phyloP scores from a whole-genome alignment of 768 basidiomycete genomes.

The Guyanaporus albipodus region DNA sequence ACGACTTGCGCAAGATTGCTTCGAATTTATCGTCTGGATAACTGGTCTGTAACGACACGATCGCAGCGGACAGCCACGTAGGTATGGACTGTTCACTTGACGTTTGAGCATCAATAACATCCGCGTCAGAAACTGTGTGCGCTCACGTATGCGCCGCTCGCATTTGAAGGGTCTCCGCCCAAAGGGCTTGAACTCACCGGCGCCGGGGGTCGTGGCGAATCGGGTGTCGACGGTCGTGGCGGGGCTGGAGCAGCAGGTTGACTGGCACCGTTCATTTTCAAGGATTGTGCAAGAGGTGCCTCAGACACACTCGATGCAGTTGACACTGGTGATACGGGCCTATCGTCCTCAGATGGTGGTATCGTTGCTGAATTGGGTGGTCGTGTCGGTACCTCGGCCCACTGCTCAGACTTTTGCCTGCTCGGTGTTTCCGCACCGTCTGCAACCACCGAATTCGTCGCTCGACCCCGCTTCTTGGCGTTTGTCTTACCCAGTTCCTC shows the following conservation, averaged over 20 bases:
- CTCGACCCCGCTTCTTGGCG: slow-evolving; percentile 47
- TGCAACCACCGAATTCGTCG: slow-evolving; percentile 19
- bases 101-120: slow-evolving; percentile 32
- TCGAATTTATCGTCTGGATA: slow-evolving; percentile 85
- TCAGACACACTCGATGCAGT: slow-evolving; percentile 72
- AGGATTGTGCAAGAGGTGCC: slow-evolving; percentile 61
- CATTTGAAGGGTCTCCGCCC: slow-evolving; percentile 9
- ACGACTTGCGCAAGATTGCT: slow-evolving; percentile 59
- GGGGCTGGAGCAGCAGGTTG: slow-evolving; percentile 18
- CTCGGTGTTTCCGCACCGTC: slow-evolving; percentile 55
- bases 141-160: slow-evolving; percentile 28
- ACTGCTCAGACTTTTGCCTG: slow-evolving; percentile 36
- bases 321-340: slow-evolving; percentile 68
- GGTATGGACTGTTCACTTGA: slow-evolving; percentile 46
- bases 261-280: slow-evolving; percentile 52
- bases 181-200: slow-evolving; percentile 19
- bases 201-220: slow-evolving; percentile 17
- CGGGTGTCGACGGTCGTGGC: slow-evolving; percentile 23
- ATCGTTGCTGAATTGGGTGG: slow-evolving; percentile 30
- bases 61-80: slow-evolving; percentile 66
- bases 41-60: slow-evolving; percentile 60
- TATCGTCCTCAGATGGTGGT: slow-evolving; percentile 41
- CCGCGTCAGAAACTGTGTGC: slow-evolving; percentile 15
- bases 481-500: slow-evolving; percentile 56
- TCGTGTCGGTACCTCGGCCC: slow-evolving; percentile 33